Conservation (phyloP, 2,329 filamentous ascomycete species). For the Thelonectria discophora region DNA sequence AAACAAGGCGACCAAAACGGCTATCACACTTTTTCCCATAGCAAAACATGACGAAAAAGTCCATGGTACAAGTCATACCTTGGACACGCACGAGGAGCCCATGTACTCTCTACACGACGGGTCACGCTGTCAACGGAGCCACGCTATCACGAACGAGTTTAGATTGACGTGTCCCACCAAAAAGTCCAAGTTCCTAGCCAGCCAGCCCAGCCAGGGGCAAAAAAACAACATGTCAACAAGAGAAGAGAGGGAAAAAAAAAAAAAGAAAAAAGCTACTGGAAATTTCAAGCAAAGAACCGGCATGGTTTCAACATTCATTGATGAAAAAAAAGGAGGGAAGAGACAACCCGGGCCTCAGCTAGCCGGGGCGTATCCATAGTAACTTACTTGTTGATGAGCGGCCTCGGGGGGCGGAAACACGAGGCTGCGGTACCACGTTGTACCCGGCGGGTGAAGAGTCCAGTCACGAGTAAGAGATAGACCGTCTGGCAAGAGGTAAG, state of each 20-base stretch:
- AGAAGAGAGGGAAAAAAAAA: constrained; percentile 9
- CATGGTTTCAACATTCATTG: no score
- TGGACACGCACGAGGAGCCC: no score
- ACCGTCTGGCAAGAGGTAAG: no score
- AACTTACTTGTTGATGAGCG: no score
- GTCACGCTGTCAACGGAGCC: constrained; percentile 6
- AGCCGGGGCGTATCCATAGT: constrained; percentile 3
- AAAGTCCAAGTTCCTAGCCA: constrained; percentile 40
- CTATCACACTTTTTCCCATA: no score
- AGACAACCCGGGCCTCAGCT: background rate
- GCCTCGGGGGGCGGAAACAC: constrained; percentile 10
- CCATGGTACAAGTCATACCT: no score
- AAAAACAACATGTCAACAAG: constrained; percentile 23
- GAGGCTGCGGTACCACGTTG: constrained; percentile 21
- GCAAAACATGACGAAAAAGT: no score
- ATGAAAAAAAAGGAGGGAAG: constrained; percentile 8
- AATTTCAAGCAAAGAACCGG: constrained; percentile 4
- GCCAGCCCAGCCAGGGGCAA: constrained; percentile 29
- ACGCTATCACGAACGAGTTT: constrained; percentile 17
- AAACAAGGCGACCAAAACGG: no score
- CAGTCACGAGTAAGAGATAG: no score
- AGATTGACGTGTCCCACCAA: constrained; percentile 41
- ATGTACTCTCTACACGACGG: no score
- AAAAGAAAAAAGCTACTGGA: constrained; percentile 8
- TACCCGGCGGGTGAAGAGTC: constrained; percentile 5